Base-by-base conservation (phyloP, 2,329 filamentous ascomycete species). In the Botrytis fragariae region DNA sequence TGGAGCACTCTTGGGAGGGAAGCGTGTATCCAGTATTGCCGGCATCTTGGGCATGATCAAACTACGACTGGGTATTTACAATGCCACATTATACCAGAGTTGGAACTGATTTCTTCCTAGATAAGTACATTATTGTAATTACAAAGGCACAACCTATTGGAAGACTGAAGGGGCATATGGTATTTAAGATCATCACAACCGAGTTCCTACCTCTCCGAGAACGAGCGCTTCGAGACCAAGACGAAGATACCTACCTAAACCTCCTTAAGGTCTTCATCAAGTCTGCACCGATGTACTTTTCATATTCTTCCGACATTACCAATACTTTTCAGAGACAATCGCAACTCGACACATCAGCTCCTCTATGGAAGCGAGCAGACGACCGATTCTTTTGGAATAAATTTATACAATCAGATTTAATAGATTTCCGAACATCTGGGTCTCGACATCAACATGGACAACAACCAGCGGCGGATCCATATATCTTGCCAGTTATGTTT, bases 341-440 rank as follows among this genome's bases (percentile, higher is more conserved):
- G 5, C 90, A 95, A 77, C 86, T 90, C 76, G 90, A 97, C 81
- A 84, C 85, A 72, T 88, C 88, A 25, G 85, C 87, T 72, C 95
- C 96, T 20, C 84, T 98, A 73, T 99, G 96, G 96, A 91, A 92
- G 86, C 88, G 94, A 78, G 92, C 95, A 76, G 96, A 99, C 82
- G 95, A 98, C 81, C 93, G 96, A 76, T 99, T 99, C 86, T 99
- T 98, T 86, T 99, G 95, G 94, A 99, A 99, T 84, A 91, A 92
- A 76, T 97, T 97, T 82, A 88, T 98, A 67, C 93, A 95, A 82
- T 92, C 93, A 12, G 94, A 98, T 80, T 84, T 99, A 74, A 97
- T 98, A 79, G 90, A 97, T 81, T 97, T 97, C 81, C 91, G 95
- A 75, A 89, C 86, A 57, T 83, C 80, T 51, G 89, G 89, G 62